These are phyloP conservation scores for Hordeum marinum DNA, from an alignment of 176 grass and related monocot species.

Conservation along the genomic window DNA sequence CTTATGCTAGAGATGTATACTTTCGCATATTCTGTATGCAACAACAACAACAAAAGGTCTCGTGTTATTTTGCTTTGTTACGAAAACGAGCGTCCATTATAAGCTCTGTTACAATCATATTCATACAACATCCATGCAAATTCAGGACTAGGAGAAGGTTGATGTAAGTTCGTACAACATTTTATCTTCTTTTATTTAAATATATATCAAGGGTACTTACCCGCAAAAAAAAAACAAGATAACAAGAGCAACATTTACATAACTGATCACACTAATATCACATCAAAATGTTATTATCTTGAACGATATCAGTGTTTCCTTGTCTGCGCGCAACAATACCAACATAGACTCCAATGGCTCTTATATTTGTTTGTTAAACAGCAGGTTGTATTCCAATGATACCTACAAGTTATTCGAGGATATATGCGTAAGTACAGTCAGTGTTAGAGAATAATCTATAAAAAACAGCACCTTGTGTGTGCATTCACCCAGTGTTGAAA, in stretches of 20 bases:
- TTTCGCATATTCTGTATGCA: not conserved
- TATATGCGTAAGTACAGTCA: not conserved
- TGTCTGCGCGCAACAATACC: not conserved
- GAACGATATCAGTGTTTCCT: not conserved
- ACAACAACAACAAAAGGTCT: not conserved
- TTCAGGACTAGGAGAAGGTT: not conserved
- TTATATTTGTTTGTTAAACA: constrained; percentile 26
- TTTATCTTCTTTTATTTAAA: not conserved
- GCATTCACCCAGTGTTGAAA: not conserved
- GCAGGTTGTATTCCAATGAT: constrained; percentile 56
- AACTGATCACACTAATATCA: not conserved
- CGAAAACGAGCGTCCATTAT: not conserved
- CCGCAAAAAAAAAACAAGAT: not conserved
- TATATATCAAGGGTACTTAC: not conserved
- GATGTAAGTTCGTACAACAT: not conserved
- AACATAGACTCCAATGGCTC: not conserved
- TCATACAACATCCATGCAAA: not conserved
- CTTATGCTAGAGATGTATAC: too few relatives aligned
- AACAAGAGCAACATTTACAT: constrained; percentile 9
- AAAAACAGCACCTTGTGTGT: not conserved
- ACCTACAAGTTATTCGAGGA: constrained; percentile 30
- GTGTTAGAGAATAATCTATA: not conserved
- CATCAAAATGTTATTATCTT: not conserved
- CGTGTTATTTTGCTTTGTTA: not conserved
- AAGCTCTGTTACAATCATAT: not conserved